Percentiles rank a stretch among this genome's conserved stretches.
phyloP scores from a whole-genome alignment of 352 stramenopile species.

The Phytopythium litorale region DNA sequence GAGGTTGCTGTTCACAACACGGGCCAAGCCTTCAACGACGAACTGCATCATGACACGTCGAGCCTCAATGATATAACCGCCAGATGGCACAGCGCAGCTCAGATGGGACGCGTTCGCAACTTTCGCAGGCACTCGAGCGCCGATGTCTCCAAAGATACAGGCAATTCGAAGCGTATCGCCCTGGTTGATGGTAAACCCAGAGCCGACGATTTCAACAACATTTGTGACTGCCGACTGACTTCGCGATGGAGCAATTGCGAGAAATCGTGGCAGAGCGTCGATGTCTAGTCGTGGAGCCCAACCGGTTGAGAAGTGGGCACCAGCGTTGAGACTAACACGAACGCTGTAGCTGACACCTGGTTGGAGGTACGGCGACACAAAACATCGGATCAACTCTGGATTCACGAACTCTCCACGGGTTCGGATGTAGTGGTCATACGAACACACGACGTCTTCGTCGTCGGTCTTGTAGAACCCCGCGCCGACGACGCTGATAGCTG shows the following conservation, averaged over 20 bases:
- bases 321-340: constrained; percentile 29
- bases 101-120: constrained; percentile 19
- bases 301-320: constrained; percentile 18
- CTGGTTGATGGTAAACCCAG: constrained; percentile 20
- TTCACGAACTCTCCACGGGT: constrained; percentile 8
- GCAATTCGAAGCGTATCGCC: constrained; percentile 10
- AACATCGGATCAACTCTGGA: constrained; percentile 16
- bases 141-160: constrained; percentile 19
- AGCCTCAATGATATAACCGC: not conserved
- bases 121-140: constrained; percentile 4
- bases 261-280: constrained; percentile 22
- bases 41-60: constrained; percentile 14
- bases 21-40: constrained; percentile 6
- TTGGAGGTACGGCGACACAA: constrained; percentile 12
- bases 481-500: constrained; percentile 17
- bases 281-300: constrained; percentile 9
- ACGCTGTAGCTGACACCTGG: constrained; percentile 14
- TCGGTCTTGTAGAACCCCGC: constrained; percentile 10
- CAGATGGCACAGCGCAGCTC: constrained; percentile 15
- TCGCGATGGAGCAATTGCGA: constrained; percentile 1
- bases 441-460: constrained; percentile 12
- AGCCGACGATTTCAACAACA: constrained; percentile 16
- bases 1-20: constrained; percentile 10
- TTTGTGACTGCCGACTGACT: not conserved
- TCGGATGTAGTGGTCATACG: constrained; percentile 7